Evolutionary conservation across 176 grass and related monocot genomes (phyloP).

Genomic region (sorghum (Sorghum bicolor)): Sorghum_bicolor_NCBIv3 NC_012879.2:56158001-56158500

Average conservation of each 20-base stretch:
- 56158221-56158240: conserved; percentile 85
- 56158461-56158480: conserved; percentile 47
- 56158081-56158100: conserved; percentile 83
- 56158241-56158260: conserved; percentile 67
- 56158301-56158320: background rate
- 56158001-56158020: conserved; percentile 87
- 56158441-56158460: conserved; percentile 97
- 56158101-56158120: conserved; percentile 76
- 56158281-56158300: background rate
- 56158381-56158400: conserved; percentile 89
- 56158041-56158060: conserved; percentile 60
- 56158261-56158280: conserved; percentile 18
- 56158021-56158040: conserved; percentile 71
- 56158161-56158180: conserved; percentile 82
- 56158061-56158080: conserved; percentile 92
- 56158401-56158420: conserved; percentile 97
- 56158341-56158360: conserved; percentile 99
- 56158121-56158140: conserved; percentile 94
- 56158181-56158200: conserved; percentile 90
- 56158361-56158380: conserved; percentile 96
- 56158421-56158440: conserved; percentile 95
- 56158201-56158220: conserved; percentile 93
- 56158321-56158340: conserved; percentile 43
- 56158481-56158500: conserved; percentile 6
- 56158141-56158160: conserved; percentile 73